Evolutionary conservation across 352 stramenopile genomes (phyloP), one percentile per base, ranked within the genome.

Genomic region (Elongisporangium undulatum): DNA sequence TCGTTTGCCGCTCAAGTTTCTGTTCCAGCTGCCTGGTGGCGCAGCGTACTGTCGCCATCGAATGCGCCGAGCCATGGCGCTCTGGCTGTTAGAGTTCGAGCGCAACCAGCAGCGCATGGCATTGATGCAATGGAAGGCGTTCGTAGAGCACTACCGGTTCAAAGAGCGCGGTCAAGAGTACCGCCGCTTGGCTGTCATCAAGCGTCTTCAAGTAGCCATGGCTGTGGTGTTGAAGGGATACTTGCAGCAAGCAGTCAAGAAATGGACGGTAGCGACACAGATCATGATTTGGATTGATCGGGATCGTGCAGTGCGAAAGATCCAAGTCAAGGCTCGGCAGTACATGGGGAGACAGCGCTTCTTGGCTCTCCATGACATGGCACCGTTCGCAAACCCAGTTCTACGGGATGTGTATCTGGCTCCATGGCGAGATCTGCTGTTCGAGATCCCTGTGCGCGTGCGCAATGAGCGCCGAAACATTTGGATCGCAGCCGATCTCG

Each of bases 41-140:
- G 81, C 80, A 2, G 67, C 74, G 9, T 94, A 92, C 63, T 94
- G 86, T 58, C 75, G 84, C 0, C 65, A 91, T 21, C 82, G 80
- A 21, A 87, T 94, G 76, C 68, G 81, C 10, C 77, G 71, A 8
- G 79, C 83, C 7, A 84, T 95, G 71, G 62, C 68, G 24, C 72
- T 90, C 3, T 95, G 82, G 84, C 26, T 92, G 3, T 62, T 78
- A 5, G 69, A 84, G 54, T 94, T 94, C 59, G 80, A 94, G 58
- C 64, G 82, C 49, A 92, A 92, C 38, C 80, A 92, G 55, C 68
- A 73, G n/a, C 77, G 79, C 4, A 72, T 89, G 59, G 82, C 81
- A 20, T 66, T 91, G 6, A 54, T 89, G 50, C 86, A 95, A 67
- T 95, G 84, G 86, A 92, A 92, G 57, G 84, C 79, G n/a, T 48